Percentiles rank a stretch among this genome's conserved stretches.
phyloP scores from a whole-genome alignment of 2,329 filamentous ascomycete genomes.

The Neodidymelliopsis sp. region DNA sequence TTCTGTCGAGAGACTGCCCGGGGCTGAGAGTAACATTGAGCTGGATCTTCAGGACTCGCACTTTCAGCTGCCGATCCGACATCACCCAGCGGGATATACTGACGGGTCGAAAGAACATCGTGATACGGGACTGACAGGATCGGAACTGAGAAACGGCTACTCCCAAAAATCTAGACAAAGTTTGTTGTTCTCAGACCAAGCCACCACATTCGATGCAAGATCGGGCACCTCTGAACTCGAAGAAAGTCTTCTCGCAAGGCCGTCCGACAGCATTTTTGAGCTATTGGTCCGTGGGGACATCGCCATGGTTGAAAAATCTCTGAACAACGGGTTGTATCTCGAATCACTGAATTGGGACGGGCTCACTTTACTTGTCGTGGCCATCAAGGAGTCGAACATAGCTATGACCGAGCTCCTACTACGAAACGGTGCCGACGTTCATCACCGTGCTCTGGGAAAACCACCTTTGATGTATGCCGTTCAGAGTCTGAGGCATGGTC shows the following conservation, averaged over 20 bases:
- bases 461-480: slow-evolving; percentile 2
- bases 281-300: not conserved
- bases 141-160: too few species aligned
- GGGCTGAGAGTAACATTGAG: not conserved
- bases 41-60: not conserved
- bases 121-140: not conserved
- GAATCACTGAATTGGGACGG: not conserved
- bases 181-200: too few species aligned
- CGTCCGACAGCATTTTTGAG: not conserved
- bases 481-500: not conserved
- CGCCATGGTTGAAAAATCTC: not conserved
- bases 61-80: not conserved
- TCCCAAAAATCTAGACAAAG: too few species aligned
- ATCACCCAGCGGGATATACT: not conserved
- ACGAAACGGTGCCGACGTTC: not conserved
- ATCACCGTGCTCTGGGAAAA: not conserved
- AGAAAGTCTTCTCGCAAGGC: not conserved
- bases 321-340: not conserved
- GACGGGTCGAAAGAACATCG: not conserved
- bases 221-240: too few species aligned
- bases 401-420: not conserved
- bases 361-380: not conserved
- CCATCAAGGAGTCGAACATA: slow-evolving; percentile 1
- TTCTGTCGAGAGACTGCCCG: too few species aligned
- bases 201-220: too few species aligned